Evolutionary conservation across 1,284 basidiomycete species (phyloP).

Genomic region (Fomes fomentarius): DNA sequence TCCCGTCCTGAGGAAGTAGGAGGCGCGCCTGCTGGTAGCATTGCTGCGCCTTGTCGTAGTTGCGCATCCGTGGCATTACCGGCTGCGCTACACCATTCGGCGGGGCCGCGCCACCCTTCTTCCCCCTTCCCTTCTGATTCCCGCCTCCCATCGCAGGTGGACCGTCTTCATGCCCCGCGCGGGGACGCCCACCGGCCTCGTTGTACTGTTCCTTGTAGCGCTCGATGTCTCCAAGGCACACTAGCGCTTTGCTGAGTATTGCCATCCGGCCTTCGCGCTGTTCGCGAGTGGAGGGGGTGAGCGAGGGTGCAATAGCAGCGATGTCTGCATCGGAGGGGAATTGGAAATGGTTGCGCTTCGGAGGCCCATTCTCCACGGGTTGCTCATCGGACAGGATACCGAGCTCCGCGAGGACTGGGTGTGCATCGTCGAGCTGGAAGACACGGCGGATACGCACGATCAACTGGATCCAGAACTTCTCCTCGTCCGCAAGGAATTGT

Average conservation of each 20-base stretch:
- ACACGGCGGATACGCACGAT: constrained; percentile 71
- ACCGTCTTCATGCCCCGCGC: constrained; percentile 65
- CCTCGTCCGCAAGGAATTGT: constrained; percentile 84
- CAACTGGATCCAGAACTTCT: constrained; percentile 85
- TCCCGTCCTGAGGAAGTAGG: constrained; percentile 82
- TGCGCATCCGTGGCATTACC: constrained; percentile 44
- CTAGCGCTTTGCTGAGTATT: constrained; percentile 85
- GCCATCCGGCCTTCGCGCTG: constrained; percentile 66
- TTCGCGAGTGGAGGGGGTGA: constrained; percentile 45
- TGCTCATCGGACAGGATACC: constrained; percentile 47
- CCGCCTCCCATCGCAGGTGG: constrained; percentile 37
- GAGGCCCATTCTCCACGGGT: constrained; percentile 11
- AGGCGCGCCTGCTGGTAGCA: constrained; percentile 86
- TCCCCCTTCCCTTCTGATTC: constrained; percentile 43
- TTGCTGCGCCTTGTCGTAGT: constrained; percentile 75
- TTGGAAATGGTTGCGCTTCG: constrained; percentile 52
- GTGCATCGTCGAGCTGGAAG: constrained; percentile 67
- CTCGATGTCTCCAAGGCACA: constrained; percentile 93
- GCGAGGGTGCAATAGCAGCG: constrained; percentile 34
- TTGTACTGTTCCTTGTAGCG: constrained; percentile 92
- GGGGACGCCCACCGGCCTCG: constrained; percentile 66
- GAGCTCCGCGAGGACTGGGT: constrained; percentile 56
- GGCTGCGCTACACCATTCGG: constrained; percentile 36
- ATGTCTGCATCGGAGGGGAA: constrained; percentile 54
- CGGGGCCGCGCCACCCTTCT: constrained; percentile 44